Evolutionary conservation across 1,139 yeast species (phyloP).

Genomic region (Yamadazyma trypodendri): DNA sequence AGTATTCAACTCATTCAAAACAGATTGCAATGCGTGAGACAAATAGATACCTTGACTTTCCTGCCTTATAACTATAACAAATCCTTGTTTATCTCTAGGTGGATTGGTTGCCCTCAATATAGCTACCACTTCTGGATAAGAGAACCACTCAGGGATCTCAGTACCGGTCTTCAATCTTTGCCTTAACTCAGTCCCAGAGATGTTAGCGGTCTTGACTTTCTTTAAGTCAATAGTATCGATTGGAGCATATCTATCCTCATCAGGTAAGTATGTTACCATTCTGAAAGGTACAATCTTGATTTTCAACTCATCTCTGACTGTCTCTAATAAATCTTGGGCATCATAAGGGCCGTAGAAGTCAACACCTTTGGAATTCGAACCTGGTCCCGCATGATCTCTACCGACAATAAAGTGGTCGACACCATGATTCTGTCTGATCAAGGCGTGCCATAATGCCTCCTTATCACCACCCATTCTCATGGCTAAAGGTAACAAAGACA

Average conservation of each 20-base stretch:
- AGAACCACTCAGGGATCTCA: constrained; percentile 94
- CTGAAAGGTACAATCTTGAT: constrained; percentile 94
- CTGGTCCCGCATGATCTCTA: constrained; percentile 98
- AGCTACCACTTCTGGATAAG: constrained; percentile 92
- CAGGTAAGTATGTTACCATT: constrained; percentile 95
- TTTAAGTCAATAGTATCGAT: constrained; percentile 80
- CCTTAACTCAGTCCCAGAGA: constrained; percentile 94
- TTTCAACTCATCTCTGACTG: constrained; percentile 66
- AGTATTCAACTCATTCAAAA: constrained; percentile 85
- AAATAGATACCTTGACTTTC: constrained; percentile 47
- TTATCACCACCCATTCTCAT: constrained; percentile 99
- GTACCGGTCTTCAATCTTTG: constrained; percentile 83
- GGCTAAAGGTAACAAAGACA: constrained; percentile 87
- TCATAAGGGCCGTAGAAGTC: constrained; percentile 97
- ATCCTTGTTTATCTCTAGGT: constrained; percentile 87
- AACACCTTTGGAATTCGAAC: constrained; percentile 86
- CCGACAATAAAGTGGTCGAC: constrained; percentile 97
- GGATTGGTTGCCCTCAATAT: constrained; percentile 92
- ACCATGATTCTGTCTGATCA: constrained; percentile 94
- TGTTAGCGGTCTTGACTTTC: constrained; percentile 80
- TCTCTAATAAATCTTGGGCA: constrained; percentile 85
- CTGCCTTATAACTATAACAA: constrained; percentile 61
- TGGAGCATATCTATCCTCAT: constrained; percentile 93
- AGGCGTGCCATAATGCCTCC: constrained; percentile 98
- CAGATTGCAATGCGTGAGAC: constrained; percentile 82